Base-by-base conservation (phyloP, 2,329 filamentous ascomycete genomes). In the Magnaporthiopsis incrustans region DNA sequence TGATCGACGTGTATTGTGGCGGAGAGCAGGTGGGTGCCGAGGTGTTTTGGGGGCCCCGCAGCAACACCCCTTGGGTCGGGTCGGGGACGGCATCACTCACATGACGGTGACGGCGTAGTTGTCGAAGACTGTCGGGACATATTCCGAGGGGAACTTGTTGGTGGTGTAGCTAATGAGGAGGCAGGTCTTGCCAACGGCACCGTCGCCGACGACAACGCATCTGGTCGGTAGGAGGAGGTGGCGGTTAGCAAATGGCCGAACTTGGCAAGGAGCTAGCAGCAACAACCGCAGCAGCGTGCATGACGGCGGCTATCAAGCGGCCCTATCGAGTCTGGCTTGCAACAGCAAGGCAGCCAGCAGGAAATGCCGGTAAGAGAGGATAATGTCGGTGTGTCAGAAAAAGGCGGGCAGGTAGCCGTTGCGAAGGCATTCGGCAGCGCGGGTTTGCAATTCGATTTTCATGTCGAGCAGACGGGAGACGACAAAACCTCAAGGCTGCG, bases 61-160 rank as follows among this genome's bases (percentile, higher is more conserved):
- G 26, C 38, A 44, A 44, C 30, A 38, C 38, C 38, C 26, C 26
- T 18, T 60, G 27, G 12, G 26, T 57, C 14, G 59, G 65, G 56
- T 59, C 67, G 71, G 66, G 64, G 22, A 53, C 22, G 44, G 8
- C 27, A 50, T 61, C 27, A 89, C 92, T 88, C 85, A 97, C 95
- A 99, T 99, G 71, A 99, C 95, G 70, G 95, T 99, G 76, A 99
- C 95, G 65, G 95, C 95, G 85, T 99, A 99, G 81, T 99, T 99
- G 79, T 99, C 95, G 78, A 99, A 99, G 68, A 99, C 95, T 35
- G 95, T 99, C 63, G 95, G 95, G 65, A 99, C 95, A 78, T 99
- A 99, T 93, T 99, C 95, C 73, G 93, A 97, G 50, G 95, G 95
- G 78, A 99, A 99, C 74, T 98, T 98, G 85, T 99, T 99, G 69